Base-by-base conservation (phyloP, 108 stramenopile genomes). In the Cylindrotheca closterium region DNA sequence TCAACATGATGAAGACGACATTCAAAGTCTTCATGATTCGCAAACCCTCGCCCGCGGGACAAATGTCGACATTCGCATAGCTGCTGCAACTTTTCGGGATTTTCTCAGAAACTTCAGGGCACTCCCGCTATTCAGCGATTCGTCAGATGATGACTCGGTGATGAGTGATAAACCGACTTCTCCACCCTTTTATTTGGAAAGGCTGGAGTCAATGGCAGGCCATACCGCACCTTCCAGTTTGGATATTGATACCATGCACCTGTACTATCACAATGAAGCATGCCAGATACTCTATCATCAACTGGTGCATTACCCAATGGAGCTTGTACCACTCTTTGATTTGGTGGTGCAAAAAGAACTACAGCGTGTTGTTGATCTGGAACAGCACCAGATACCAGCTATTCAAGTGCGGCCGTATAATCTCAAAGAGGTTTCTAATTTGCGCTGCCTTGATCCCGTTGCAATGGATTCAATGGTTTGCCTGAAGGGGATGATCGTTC, bases 311-410 rank as follows among this genome's bases (percentile, higher is more conserved):
- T 99, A 95, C 73, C 98, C 98, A 21, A 83, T 92, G 65, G 98
- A 99, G 73, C 83, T 98, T 25, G 85, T 99, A 31, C 95, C 96
- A 0, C 69, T 97, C 60, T 87, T 99, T 94, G 99, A 99, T 79
- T 64, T 93, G 29, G 77, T 96, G 18, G 75, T 85, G 10, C 76
- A 82, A 33, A 66, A 85, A 12, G 94, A 96, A 78, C 54, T 90
- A 26, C 73, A 81, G 47, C 55, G 52, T 7, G 47, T 92, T 50
- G 42, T 51, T 4, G 45, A 47, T 5, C 22, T 58, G 23, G 55
- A 68, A 0, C 73, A 85, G 28, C 55, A 72, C 2, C 49, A 65
- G 3, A 52, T 86, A 8, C 91, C 89, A 26, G 65, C 74, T 8
- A 61, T 95, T 17, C 96, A 98, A 84, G 96, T 98, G 25, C 92